phyloP scores from a whole-genome alignment of 2,329 filamentous ascomycete species.

The Thelonectria olida region DNA sequence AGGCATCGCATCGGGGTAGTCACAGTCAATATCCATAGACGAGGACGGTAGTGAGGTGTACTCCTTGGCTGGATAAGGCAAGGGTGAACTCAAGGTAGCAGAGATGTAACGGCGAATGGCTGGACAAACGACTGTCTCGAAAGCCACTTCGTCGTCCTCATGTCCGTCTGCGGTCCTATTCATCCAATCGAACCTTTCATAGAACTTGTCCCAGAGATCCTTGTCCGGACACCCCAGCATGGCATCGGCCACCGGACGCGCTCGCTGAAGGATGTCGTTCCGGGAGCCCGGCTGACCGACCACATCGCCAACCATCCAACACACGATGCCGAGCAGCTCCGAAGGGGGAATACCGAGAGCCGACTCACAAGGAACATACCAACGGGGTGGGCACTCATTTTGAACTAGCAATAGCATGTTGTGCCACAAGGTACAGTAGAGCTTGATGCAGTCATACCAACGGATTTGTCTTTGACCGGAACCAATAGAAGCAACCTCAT shows the following conservation, averaged over 20 bases:
- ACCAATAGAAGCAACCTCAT: constrained; percentile 23
- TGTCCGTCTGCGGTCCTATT: constrained; percentile 27
- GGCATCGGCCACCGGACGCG: constrained; percentile 16
- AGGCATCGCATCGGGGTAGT: background rate
- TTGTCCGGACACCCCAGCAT: constrained; percentile 20
- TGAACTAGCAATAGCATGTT: constrained; percentile 27
- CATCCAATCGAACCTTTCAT: constrained; percentile 37
- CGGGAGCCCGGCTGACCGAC: background rate
- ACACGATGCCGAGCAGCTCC: constrained; percentile 37
- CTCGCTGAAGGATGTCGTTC: constrained; percentile 21
- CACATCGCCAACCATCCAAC: constrained; percentile 37
- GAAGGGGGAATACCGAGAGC: constrained; percentile 37
- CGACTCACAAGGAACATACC: constrained; percentile 34
- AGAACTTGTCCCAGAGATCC: constrained; percentile 31
- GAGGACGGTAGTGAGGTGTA: background rate
- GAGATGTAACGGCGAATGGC: constrained; percentile 32
- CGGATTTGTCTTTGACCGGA: constrained; percentile 14
- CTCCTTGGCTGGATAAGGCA: constrained; percentile 27
- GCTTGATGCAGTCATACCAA: constrained; percentile 35
- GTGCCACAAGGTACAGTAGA: constrained; percentile 39
- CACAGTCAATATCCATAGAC: background rate
- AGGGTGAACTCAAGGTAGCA: constrained; percentile 23
- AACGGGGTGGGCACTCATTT: constrained; percentile 24
- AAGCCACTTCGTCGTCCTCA: constrained; percentile 32
- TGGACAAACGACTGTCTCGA: constrained; percentile 26